Evolutionary conservation across 257 asterid species (phyloP).

Genomic region (Penstemon eatonii): DNA sequence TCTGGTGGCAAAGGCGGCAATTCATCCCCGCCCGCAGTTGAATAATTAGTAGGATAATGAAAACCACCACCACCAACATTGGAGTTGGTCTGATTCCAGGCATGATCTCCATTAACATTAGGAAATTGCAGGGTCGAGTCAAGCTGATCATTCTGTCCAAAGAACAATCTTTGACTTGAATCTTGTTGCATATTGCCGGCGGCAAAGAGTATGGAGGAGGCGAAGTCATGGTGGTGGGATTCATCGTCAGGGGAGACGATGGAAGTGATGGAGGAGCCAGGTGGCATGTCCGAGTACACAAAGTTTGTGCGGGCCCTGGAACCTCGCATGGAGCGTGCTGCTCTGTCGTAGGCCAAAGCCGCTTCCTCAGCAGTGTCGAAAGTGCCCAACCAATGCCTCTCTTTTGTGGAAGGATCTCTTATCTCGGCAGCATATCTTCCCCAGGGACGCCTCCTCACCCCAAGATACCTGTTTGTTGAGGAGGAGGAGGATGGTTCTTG

Average conservation of each 20-base stretch:
- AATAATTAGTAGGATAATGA: not conserved
- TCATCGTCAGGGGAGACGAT: constrained; percentile 76
- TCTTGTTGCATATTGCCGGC: constrained; percentile 9
- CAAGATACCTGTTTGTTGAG: constrained; percentile 52
- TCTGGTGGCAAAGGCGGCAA: constrained; percentile 94
- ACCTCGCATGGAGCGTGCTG: constrained; percentile 83
- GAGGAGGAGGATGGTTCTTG: constrained; percentile 25
- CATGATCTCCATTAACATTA: constrained; percentile 5
- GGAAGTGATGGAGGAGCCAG: constrained; percentile 76
- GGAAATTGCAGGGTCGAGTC: constrained; percentile 14
- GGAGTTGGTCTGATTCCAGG: constrained; percentile 26
- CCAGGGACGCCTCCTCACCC: constrained; percentile 87
- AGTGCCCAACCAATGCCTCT: constrained; percentile 86
- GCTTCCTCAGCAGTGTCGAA: constrained; percentile 95
- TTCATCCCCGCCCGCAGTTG: constrained; percentile 34
- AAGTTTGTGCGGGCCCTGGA: constrained; percentile 77
- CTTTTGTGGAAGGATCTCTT: constrained; percentile 81
- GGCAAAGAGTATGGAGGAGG: constrained; percentile 38
- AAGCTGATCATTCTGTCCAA: constrained; percentile 32
- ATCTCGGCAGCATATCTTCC: constrained; percentile 90
- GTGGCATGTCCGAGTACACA: constrained; percentile 90
- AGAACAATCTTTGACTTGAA: constrained; percentile 30
- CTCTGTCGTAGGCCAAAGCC: constrained; percentile 81
- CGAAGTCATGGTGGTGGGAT: constrained; percentile 31
- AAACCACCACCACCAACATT: constrained; percentile 2